Base-by-base conservation (phyloP, 306 rosid genomes). In the Rosa multiflora region DNA sequence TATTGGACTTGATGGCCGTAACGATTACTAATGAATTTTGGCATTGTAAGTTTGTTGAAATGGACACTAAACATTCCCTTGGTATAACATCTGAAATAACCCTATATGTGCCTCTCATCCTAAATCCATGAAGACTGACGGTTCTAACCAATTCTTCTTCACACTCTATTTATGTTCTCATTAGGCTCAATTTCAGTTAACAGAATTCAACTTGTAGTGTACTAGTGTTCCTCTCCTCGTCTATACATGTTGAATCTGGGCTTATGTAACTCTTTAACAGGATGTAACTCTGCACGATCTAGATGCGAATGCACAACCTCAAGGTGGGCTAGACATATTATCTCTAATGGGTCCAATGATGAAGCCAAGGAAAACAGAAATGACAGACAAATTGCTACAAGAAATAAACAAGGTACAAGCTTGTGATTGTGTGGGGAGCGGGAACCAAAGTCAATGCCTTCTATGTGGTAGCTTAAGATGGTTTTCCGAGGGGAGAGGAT, bases 321-420 rank as follows among this genome's bases (percentile, higher is more conserved):
- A 93, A 83, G 99, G 98, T 62, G 99, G 99, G 62, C 99, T 93
- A 78, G 99, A 95, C 85, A 91, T 95, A 83, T 82, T 95, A 58
- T 93, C 99, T 78, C 83, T 95, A 56, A 93, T 95, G 99, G 98
- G 99, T 76, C 99, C 93, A 88, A 95, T 95, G 99, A 93, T 93
- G 98, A 95, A 95, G 82, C 98, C 99, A 59, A 86, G 96, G 83
- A 95, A 95, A 87, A 93, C 96, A 20, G 98, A 93, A 89, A 91
- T 90, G 82, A 94, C 98, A 44, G 98, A 91, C 83, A 91, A 94
- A 87, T 82, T 94, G 88, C 90, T 95, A 73, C 96, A 91, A 85
- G 97, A 92, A 88, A 82, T 92, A 75, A 92, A 91, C 81, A 90
- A 94, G 98, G 97, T 94, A 87, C 40, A 48, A 12, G 37, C 52